A percentile compares a stretch with the other conserved stretches of the same genome.
phyloP scores from a whole-genome alignment of 371 early-diverging fungal species.

The Massospora cicadina region DNA sequence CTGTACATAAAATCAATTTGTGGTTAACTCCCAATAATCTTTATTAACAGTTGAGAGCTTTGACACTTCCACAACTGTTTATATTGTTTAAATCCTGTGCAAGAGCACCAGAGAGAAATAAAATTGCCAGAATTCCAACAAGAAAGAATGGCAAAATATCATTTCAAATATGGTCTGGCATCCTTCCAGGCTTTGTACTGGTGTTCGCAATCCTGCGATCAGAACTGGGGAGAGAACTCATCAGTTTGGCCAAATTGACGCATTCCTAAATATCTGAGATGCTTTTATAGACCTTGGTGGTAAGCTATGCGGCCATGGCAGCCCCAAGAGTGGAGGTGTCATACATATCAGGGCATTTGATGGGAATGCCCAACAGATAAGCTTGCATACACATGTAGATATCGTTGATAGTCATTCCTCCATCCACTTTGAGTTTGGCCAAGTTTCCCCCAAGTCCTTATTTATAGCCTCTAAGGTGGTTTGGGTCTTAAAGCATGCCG shows the following conservation, averaged over 20 bases:
- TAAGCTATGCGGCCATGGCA: constrained; percentile 80
- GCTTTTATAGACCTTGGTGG: constrained; percentile 51
- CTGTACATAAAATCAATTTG: no score
- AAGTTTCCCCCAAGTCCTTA: constrained; percentile 44
- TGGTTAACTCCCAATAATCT: no score
- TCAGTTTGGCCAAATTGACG: neutral
- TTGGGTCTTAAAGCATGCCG: constrained; percentile 74
- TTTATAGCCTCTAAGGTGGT: constrained; percentile 85
- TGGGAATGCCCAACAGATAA: constrained; percentile 63
- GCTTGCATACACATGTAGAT: constrained; percentile 83
- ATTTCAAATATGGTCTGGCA: neutral
- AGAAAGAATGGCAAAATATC: no score
- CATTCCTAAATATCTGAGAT: neutral
- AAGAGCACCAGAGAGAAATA: no score
- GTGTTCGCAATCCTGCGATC: neutral
- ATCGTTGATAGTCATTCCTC: constrained; percentile 81
- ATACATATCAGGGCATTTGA: constrained; percentile 72
- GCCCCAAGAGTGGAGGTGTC: constrained; percentile 90
- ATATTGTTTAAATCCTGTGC: no score
- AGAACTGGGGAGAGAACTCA: neutral
- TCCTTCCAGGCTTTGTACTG: neutral
- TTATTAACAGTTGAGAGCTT: no score
- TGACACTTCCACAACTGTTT: no score
- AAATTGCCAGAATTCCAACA: no score
- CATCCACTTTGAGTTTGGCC: constrained; percentile 65